Base-by-base conservation (phyloP, 768 basidiomycete genomes). In the Boletus patriciae region DNA sequence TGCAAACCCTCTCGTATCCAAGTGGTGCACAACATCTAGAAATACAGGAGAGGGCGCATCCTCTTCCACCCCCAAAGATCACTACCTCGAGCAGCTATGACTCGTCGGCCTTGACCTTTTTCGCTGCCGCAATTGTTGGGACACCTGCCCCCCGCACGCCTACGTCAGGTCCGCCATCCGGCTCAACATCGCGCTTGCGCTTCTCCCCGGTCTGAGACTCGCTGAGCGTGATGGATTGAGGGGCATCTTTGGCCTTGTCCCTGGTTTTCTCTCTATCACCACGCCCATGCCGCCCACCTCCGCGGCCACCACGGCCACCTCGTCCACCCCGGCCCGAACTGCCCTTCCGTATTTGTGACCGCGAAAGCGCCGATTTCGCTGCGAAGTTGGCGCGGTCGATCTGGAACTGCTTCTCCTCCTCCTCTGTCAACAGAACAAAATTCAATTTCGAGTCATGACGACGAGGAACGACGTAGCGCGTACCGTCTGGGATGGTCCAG, bases 151-250 rank as follows among this genome's bases (percentile, higher is more conserved):
- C 89, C 23, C 89, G 80, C 12, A 84, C 70, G 11, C 89, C 89
- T 27, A 79, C 77, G 62, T 86, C 82, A 3, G 85, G 83, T 0
- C 86, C 90, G 61, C 89, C 90, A 64, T 91, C 90, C 2, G 88
- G 89, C 66, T 91, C 90, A 0, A 88, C 77, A 1, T 80, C 84
- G 38, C 88, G 82, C 69, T 91, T 92, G 57, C 90, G 77, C 76
- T 92, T 92, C 61, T 87, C 87, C 29, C 88, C 88, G 2, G 75
- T 69, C 56, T 76, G 75, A 41, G 82, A 83, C 9, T 75, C 80
- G 5, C 68, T 75, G 12, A 63, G 65, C 3, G 64, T 58, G 19
- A 67, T 49, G 6, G 47, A 61, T 12, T 73, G 62, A 12, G 58
- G 57, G 5, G 59, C 66, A 11, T 56, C 60, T 4, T 52, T 64